Percentiles rank a stretch among this genome's conserved stretches.
phyloP scores from a whole-genome alignment of 306 rosid genomes.

The Prunus campanulata region DNA sequence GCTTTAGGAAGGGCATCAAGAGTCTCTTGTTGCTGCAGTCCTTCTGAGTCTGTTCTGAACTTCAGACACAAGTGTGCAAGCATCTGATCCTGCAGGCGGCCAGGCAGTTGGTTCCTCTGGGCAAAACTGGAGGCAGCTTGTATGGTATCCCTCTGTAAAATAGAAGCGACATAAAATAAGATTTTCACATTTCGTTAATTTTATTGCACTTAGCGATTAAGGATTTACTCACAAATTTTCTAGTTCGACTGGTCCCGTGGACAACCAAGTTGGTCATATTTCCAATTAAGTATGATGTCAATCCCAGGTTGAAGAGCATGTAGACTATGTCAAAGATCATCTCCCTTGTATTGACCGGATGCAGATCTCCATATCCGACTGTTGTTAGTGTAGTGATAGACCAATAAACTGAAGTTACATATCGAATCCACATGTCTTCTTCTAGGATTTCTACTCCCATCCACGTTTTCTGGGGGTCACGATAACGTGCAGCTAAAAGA shows the following conservation, averaged over 20 bases:
- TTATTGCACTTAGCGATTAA: not conserved
- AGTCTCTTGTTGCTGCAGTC: conserved; percentile 92
- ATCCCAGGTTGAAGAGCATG: conserved; percentile 87
- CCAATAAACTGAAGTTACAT: conserved; percentile 82
- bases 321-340: conserved; percentile 82
- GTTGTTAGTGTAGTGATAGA: conserved; percentile 90
- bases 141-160: conserved; percentile 77
- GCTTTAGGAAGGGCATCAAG: conserved; percentile 96
- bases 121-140: conserved; percentile 97
- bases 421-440: conserved; percentile 60
- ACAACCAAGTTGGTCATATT: conserved; percentile 97
- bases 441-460: conserved; percentile 52
- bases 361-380: conserved; percentile 91
- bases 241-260: conserved; percentile 85
- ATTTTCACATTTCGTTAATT: not conserved
- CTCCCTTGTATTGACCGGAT: conserved; percentile 84
- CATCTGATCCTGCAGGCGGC: conserved; percentile 88
- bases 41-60: conserved; percentile 90
- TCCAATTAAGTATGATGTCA: conserved; percentile 93
- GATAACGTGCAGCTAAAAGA: conserved; percentile 73
- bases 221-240: conserved; percentile 70
- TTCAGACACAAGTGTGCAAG: conserved; percentile 90
- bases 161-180: not conserved
- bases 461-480: conserved; percentile 68
- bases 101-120: conserved; percentile 77